phyloP scores from a whole-genome alignment of 352 stramenopile species.

The Phytopythium litorale region DNA sequence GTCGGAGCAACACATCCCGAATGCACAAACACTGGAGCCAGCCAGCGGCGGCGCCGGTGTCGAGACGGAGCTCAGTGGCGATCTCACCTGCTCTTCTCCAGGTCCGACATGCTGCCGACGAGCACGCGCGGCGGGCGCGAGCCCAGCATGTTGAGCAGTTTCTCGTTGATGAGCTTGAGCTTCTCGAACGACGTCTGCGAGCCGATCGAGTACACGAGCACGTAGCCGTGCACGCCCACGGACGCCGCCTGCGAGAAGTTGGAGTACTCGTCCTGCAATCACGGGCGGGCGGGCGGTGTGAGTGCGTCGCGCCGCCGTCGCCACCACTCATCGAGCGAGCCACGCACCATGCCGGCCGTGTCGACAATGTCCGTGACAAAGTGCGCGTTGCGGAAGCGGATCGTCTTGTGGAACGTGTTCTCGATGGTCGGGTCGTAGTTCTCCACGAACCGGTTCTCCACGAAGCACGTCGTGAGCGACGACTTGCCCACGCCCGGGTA shows the following conservation, averaged over 20 bases:
- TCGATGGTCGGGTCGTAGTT: constrained; percentile 97
- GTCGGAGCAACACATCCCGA: constrained; percentile 3
- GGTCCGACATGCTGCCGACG: constrained; percentile 94
- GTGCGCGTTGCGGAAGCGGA: constrained; percentile 94
- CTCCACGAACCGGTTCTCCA: constrained; percentile 90
- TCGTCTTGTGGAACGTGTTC: constrained; percentile 96
- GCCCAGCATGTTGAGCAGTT: constrained; percentile 92
- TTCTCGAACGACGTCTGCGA: constrained; percentile 93
- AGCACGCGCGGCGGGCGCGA: constrained; percentile 92
- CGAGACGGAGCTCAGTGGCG: not conserved
- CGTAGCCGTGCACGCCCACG: constrained; percentile 94
- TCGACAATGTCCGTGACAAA: constrained; percentile 97
- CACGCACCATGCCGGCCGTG: constrained; percentile 92
- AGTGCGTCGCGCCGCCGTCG: not conserved
- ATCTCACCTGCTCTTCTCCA: constrained; percentile 85
- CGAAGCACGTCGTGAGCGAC: constrained; percentile 93
- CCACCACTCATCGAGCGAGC: too few species aligned
- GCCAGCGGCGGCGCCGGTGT: not conserved
- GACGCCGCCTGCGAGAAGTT: constrained; percentile 95
- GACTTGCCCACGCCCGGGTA: constrained; percentile 95
- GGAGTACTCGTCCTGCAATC: constrained; percentile 92
- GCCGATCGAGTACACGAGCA: constrained; percentile 93
- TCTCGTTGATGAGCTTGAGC: constrained; percentile 94
- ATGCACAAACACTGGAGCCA: constrained; percentile 6
- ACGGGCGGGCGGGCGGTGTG: not conserved